Evolutionary conservation across 176 grass and related monocot species (phyloP).

Genomic region (Typha latifolia): DNA sequence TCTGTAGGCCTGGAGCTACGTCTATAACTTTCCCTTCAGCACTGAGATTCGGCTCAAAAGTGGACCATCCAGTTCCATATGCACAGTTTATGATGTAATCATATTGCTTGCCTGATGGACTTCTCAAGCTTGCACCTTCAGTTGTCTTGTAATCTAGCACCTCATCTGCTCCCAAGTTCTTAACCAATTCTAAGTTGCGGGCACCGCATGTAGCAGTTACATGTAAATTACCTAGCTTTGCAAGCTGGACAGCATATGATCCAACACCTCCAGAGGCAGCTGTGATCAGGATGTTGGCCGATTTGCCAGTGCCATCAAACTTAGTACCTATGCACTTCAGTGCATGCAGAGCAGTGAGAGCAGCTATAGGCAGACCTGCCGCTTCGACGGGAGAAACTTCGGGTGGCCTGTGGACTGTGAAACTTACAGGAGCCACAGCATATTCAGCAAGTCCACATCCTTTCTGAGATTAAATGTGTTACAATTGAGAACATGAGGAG

Average conservation of each 20-base stretch:
- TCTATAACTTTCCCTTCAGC: slow-evolving; percentile 36
- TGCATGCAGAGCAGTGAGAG: slow-evolving; percentile 23
- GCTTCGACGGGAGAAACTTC: slow-evolving; percentile 32
- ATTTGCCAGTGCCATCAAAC: slow-evolving; percentile 45
- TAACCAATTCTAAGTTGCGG: slow-evolving; percentile 43
- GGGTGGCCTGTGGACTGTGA: slow-evolving; percentile 24
- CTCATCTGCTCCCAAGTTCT: slow-evolving; percentile 53
- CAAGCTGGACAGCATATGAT: slow-evolving; percentile 34
- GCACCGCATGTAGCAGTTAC: slow-evolving; percentile 47
- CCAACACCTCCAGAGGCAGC: slow-evolving; percentile 50
- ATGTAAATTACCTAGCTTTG: slow-evolving; percentile 43
- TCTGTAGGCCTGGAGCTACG: slow-evolving; percentile 22
- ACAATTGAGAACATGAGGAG: slow-evolving; percentile 2
- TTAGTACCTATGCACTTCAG: slow-evolving; percentile 30
- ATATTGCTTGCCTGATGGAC: slow-evolving; percentile 44
- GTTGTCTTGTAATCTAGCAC: slow-evolving; percentile 53
- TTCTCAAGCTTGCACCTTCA: slow-evolving; percentile 42
- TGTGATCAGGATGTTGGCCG: slow-evolving; percentile 41
- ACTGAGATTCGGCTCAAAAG: slow-evolving; percentile 33
- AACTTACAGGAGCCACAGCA: slow-evolving; percentile 21
- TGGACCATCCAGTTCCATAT: slow-evolving; percentile 28
- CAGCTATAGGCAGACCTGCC: slow-evolving; percentile 39
- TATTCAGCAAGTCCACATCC: slow-evolving; percentile 57
- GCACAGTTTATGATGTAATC: slow-evolving; percentile 52
- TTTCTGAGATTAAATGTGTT: slow-evolving; percentile 14